Percentiles rank a stretch among this genome's conserved stretches.
Evolutionary conservation across 2,329 filamentous ascomycete species (phyloP).

Genomic region (Magnaporthiopsis incrustans): DNA sequence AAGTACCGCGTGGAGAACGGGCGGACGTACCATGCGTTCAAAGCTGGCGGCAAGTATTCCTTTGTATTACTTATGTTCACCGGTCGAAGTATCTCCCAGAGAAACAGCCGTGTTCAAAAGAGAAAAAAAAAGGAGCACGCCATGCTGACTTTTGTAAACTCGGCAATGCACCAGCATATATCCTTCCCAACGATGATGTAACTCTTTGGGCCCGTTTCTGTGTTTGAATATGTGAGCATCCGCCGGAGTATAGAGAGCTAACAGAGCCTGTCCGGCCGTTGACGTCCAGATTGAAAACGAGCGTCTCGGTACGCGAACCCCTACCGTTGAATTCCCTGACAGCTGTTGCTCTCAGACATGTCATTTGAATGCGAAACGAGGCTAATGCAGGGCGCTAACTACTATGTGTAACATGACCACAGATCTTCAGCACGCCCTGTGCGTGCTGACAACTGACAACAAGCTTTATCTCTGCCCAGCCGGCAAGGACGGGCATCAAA

Average conservation of each 20-base stretch:
- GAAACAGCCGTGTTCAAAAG: no score
- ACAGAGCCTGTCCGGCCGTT: neutral
- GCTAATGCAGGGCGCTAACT: neutral
- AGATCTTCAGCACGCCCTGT: constrained; percentile 14
- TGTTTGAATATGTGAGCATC: neutral
- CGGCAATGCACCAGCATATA: neutral
- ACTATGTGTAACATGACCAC: neutral
- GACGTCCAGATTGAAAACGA: constrained; percentile 2
- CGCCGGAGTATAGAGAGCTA: neutral
- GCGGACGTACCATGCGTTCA: constrained; percentile 5
- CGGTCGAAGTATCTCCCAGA: neutral
- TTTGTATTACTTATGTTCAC: no score
- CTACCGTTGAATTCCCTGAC: no score
- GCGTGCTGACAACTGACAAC: constrained; percentile 11
- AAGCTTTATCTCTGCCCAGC: constrained; percentile 9
- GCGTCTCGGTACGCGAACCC: neutral
- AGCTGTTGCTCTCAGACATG: no score
- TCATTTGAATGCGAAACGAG: neutral
- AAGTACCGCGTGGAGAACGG: constrained; percentile 7
- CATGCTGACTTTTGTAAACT: neutral
- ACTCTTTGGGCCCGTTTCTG: neutral
- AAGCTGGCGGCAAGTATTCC: constrained; percentile 4
- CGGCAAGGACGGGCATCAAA: constrained; percentile 1
- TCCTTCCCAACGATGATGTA: constrained; percentile 2
- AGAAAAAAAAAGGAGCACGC: no score